Evolutionary conservation across 768 basidiomycete species (phyloP), one percentile per base, ranked within the genome.

Genomic region (Phanerodontia chrysosporium): DNA sequence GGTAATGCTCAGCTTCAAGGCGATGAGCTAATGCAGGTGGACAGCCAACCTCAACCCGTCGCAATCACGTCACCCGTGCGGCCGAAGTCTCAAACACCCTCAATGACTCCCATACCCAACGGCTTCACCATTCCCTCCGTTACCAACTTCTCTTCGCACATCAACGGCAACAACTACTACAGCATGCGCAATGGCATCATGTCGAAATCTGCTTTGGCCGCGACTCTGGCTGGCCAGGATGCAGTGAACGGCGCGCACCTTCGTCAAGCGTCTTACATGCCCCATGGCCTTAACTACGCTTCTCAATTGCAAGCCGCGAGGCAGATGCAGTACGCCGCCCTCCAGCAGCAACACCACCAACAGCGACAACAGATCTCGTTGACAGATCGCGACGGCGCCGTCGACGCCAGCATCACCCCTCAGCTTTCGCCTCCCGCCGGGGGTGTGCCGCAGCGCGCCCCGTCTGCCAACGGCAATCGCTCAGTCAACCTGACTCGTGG

Each of bases 381-480:
- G 13, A 66, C 62, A 49, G 73, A n/a, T n/a, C n/a, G n/a, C n/a
- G n/a, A 72, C 22, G 49, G 58, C 73, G 59, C 62, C 72, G 73
- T 76, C 25, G 65, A 63, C 42, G 67, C 56, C n/a, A 59, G 46
- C 32, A 64, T 71, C 54, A 70, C 66, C 30, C 28, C 70, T 72
- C 5, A 80, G 72, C 62, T 79, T 78, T n/a, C 16, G 75, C 79
- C 58, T 64, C 74, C n/a, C 65, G 72, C 10, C 75, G 73, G 36
- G 71, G 67, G 54, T 18, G 73, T 77, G 2, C 78, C 78, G 24
- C 64, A 65, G 18, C 78, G 84, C 24, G 78, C 79, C 12, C 80
- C 84, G 2, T 86, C 85, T 0, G 78, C 81, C 21, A 84, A 83
- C 64, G 84, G 85, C 5, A 76, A 76, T n/a, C 80, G 82, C 45